Base-by-base conservation (phyloP, 371 early-diverging fungal genomes). In the Coemansia sp. region DNA sequence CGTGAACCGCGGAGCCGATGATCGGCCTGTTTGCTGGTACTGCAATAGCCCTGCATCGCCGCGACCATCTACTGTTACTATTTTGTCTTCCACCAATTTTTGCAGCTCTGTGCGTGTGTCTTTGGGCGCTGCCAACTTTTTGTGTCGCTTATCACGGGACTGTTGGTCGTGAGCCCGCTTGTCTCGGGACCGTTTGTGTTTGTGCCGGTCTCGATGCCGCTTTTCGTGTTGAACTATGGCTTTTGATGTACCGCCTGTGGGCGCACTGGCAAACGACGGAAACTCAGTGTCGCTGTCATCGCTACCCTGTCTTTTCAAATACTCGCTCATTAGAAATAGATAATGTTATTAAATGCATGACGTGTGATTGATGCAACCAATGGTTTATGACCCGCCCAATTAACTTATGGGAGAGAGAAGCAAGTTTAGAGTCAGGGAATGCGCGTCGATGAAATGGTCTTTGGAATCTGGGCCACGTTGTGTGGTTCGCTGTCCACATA, bases 241-340 rank as follows among this genome's bases (percentile, higher is more conserved):
- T 7, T 27, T 11, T 3, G 24, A 11, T 1, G 5, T 16, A 14
- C 14, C 29, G 16, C 62, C 16, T 22, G 10, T 37, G 14, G 73
- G 73, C 21, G 73, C 73, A 6, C 58, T 68, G 34, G 73, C 45
- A 42, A 73, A 73, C 45, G 69, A 73, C 7, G 63, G 57, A 26
- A 73, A 62, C 48, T n/a, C 42, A 2, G 57, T n/a, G 26, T 69
- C 69, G 66, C 66, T 64, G 48, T 68, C 69, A 31, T 68, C 64
- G 47, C 68, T 68, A n/a, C 16, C 24, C 11, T 58, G 1, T 4
- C 14, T 47, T 39, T 16, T 18, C 18, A 8, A 21, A 18, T n/a
- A n/a, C 18, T 7, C 10, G 18, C n/a, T 48, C n/a, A 48, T 48
- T 48, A 48, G 34, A 34, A 34, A 34, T 34, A 34, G 10, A 34